Evolutionary conservation across 306 rosid species (phyloP), one percentile per base, ranked within the genome.

Genomic region (Urtica urens): DNA sequence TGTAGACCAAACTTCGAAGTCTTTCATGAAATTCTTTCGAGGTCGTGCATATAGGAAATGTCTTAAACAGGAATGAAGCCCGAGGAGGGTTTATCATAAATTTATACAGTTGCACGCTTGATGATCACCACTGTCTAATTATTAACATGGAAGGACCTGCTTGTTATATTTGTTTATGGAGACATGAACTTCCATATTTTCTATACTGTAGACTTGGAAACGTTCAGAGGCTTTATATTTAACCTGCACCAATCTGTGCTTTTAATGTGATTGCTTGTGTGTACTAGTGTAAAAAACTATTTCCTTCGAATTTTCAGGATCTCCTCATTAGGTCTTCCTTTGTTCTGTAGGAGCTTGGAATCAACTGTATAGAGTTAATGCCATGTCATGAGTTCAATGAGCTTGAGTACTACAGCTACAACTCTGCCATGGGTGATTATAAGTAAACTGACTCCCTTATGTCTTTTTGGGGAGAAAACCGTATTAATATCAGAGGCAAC

Each of bases 321-420:
- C 23, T 58, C 53, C 57, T 70, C 63, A 57, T 30, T 52, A 62
- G 56, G 49, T 58, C n/a, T 37, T 26, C 55, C 21, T 65, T 69
- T 63, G 18, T 70, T 65, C 74, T 72, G 59, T 76, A 90, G 97
- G 97, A 84, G 48, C 87, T 90, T 67, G 97, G 97, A 59, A 60
- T 90, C 55, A 85, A 90, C 68, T 90, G 97, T 68, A 46, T 90
- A 57, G 97, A 90, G 70, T 71, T 90, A 69, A 79, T 90, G 97
- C 97, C 97, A 49, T 84, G 92, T 45, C 93, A 90, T 23, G 97
- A 79, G 73, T 90, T 85, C 82, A 90, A 90, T 55, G 97, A 90
- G 77, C 71, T 85, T 69, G 97, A 90, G 59, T 65, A 79, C 72
- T 85, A 28, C 56, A 58, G 92, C 80, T 77, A 90, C 80, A 85